These are phyloP conservation scores for Suillus hirtellus DNA, from an alignment of 768 basidiomycete species.

Conservation along the genomic window DNA sequence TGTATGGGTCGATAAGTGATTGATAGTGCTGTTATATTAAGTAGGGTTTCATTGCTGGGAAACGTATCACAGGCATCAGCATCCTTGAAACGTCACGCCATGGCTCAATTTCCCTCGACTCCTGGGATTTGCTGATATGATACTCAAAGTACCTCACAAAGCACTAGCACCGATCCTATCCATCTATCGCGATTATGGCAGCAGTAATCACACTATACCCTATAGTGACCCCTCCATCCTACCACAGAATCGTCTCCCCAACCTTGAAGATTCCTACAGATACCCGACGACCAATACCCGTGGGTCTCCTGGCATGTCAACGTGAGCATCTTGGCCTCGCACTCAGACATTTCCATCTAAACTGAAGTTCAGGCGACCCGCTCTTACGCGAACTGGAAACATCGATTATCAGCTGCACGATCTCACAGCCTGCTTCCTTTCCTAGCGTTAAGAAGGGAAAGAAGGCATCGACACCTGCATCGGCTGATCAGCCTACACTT, in stretches of 20 bases:
- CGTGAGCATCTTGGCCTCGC: conserved; percentile 41
- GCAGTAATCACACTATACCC: conserved; percentile 46
- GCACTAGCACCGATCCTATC: not conserved
- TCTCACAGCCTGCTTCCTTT: conserved; percentile 45
- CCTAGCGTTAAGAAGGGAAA: conserved; percentile 50
- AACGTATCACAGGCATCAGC: not conserved
- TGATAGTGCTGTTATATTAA: not conserved
- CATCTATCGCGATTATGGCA: conserved; percentile 20
- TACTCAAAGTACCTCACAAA: not conserved
- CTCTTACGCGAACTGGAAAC: conserved; percentile 61
- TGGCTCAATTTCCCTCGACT: not conserved
- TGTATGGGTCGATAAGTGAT: not conserved
- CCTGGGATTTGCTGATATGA: conserved; percentile 8
- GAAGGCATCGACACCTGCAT: conserved; percentile 50
- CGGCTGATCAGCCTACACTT: conserved; percentile 48
- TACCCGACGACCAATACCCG: conserved; percentile 54
- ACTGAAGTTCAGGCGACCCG: conserved; percentile 58
- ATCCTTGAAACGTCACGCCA: not conserved
- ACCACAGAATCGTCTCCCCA: conserved; percentile 65
- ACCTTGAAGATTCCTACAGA: conserved; percentile 57
- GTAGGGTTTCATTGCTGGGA: not conserved
- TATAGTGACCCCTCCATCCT: conserved; percentile 50
- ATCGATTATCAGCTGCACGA: conserved; percentile 48
- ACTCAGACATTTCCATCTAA: conserved; percentile 9
- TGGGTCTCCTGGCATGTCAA: conserved; percentile 80